Conservation (phyloP, 2,329 filamentous ascomycete genomes). For the Exserohilum turcica region DNA sequence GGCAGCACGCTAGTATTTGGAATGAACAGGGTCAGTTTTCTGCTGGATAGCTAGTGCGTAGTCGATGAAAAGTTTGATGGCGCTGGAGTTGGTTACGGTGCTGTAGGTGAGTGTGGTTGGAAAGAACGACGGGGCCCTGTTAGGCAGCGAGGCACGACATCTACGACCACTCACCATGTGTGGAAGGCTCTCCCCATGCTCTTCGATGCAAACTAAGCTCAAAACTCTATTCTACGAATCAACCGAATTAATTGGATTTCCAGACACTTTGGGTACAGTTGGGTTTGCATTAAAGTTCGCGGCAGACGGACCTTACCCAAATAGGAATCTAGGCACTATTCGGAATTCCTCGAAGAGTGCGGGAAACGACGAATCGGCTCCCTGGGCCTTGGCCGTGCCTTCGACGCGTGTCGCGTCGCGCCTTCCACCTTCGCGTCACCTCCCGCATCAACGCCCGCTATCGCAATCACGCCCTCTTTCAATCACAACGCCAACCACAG, state of each 20-base stretch:
- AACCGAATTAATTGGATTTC: background rate
- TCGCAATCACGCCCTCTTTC: slow-evolving; percentile 12
- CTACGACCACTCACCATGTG: background rate
- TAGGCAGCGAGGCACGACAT: background rate
- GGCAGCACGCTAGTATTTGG: background rate
- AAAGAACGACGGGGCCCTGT: slow-evolving; percentile 4
- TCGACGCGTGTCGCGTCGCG: slow-evolving; percentile 33
- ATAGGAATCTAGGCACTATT: slow-evolving; percentile 14
- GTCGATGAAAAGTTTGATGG: background rate
- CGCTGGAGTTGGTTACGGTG: background rate
- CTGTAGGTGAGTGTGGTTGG: background rate
- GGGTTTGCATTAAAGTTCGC: slow-evolving; percentile 3
- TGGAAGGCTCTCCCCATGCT: background rate
- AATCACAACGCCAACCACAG: slow-evolving; percentile 6
- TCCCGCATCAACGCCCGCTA: slow-evolving; percentile 17
- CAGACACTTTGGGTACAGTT: background rate
- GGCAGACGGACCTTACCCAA: background rate
- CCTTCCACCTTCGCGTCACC: slow-evolving; percentile 31
- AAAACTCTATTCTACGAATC: background rate
- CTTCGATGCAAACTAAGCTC: background rate
- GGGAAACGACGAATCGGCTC: slow-evolving; percentile 3
- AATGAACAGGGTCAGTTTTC: background rate
- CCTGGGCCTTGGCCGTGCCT: slow-evolving; percentile 13
- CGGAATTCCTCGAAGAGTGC: slow-evolving; percentile 6
- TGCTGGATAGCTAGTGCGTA: background rate